Percentiles rank a stretch among this genome's conserved stretches.
Evolutionary conservation across 352 stramenopile genomes (phyloP).

Genomic region (Globisporangium acanthophoron): DNA sequence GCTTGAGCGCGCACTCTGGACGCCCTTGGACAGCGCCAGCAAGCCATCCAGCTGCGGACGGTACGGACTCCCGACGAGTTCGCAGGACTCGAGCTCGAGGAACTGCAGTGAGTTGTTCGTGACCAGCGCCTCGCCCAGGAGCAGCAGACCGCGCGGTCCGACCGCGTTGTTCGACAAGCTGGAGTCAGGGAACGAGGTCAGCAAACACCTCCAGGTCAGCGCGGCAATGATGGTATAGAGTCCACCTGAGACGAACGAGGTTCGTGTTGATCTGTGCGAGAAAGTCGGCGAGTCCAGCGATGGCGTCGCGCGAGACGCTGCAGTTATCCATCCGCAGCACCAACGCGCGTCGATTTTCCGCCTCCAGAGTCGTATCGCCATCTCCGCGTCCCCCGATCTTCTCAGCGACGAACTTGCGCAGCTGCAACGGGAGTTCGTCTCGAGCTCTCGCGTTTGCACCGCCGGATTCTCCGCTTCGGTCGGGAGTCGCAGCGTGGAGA

Average conservation of each 20-base stretch:
- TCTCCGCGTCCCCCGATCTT: neutral
- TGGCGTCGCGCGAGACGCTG: conserved; percentile 11
- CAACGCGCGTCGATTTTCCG: neutral
- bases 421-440: neutral
- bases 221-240: no score
- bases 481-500: neutral
- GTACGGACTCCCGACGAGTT: conserved; percentile 46
- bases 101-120: conserved; percentile 62
- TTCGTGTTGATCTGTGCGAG: conserved; percentile 23
- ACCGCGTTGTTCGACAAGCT: conserved; percentile 42
- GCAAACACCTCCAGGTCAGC: neutral
- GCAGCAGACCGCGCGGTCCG: conserved; percentile 27
- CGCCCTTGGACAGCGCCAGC: conserved; percentile 44
- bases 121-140: conserved; percentile 46
- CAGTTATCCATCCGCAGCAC: conserved; percentile 18
- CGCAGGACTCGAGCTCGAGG: conserved; percentile 47
- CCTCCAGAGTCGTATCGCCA: neutral
- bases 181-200: neutral
- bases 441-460: neutral
- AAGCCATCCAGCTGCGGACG: conserved; percentile 45
- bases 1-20: conserved; percentile 45
- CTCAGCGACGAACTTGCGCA: neutral
- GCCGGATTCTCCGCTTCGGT: neutral
- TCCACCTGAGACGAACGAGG: conserved; percentile 26
- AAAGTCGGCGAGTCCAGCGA: conserved; percentile 22